Evolutionary conservation across 352 stramenopile species (phyloP).

Genomic region (Thraustochytrium sp.): DNA sequence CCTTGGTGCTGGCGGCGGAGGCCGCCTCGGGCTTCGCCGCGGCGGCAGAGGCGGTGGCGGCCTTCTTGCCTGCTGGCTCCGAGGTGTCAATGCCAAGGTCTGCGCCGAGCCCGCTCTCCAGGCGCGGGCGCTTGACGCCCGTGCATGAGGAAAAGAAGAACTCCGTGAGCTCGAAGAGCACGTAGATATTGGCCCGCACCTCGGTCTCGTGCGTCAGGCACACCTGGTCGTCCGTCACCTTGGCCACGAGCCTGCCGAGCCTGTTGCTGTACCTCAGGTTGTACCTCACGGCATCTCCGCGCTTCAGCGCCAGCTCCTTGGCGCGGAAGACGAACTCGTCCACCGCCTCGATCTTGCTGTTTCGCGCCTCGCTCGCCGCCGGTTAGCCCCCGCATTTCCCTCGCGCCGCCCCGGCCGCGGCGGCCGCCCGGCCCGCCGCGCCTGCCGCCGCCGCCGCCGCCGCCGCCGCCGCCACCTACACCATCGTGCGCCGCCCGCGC

Average conservation of each 20-base stretch:
- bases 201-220: slow-evolving; percentile 24
- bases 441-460: no score
- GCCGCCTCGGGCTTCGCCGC: not conserved
- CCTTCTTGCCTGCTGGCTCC: no score
- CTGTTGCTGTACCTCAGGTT: slow-evolving; percentile 12
- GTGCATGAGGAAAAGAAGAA: slow-evolving; percentile 32
- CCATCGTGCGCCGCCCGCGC: no score
- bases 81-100: not conserved
- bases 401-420: no score
- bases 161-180: not conserved
- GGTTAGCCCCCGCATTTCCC: no score
- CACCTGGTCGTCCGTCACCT: slow-evolving; percentile 30
- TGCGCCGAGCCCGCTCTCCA: not conserved
- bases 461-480: no score
- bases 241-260: not conserved
- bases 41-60: not conserved
- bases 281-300: not conserved
- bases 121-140: slow-evolving; percentile 24
- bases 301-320: slow-evolving; percentile 5
- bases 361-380: no score
- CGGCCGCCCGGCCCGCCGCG: no score
- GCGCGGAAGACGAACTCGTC: slow-evolving; percentile 38
- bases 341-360: slow-evolving; percentile 4
- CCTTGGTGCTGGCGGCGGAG: no score
- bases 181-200: not conserved